Evolutionary conservation across 2,329 filamentous ascomycete genomes (phyloP), one percentile per base, ranked within the genome.

Genomic region (Reticulascus tulasneorum): DNA sequence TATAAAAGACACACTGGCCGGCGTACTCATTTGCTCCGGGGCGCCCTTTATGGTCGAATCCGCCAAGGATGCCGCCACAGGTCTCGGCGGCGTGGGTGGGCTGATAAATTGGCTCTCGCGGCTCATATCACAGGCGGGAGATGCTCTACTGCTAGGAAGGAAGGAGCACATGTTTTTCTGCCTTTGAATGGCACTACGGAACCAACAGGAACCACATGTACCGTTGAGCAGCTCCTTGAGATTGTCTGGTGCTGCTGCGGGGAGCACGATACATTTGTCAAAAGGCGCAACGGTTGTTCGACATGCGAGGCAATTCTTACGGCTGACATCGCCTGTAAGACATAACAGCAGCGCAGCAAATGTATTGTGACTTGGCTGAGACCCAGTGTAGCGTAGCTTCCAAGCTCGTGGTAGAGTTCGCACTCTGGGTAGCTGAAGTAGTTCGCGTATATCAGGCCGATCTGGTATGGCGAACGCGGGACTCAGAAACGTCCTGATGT

Each of bases 141-240:
- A n/a, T n/a, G n/a, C n/a, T n/a, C n/a, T 15, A 24, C 15, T 15
- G 24, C 10, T 15, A 7, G 18, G 5, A 23, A 34, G 29, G 49
- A 52, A 57, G 23, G 51, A 47, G 35, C 58, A 62, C 10, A 33
- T 24, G 23, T 52, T 59, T 2, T 37, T 38, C 5, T 41, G 45
- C 6, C 53, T 47, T 6, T 51, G 47, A 3, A 50, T 32, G 20
- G 51, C 39, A 7, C 44, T 40, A 20, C 42, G 53, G 38, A 62
- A 64, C 22, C 40, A 50, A 26, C 56, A 60, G 4, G 55, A 50
- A 0, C 58, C 54, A 38, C 60, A 64, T 6, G 49, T 46, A 7
- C 30, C 6, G 30, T 28, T 23, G 42, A 47, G 54, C 2, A 47
- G 30, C 7, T 33, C 21, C 15, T 45, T 48, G 2, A 50, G 44